These are phyloP conservation scores for Metschnikowia cerradonensis DNA, from an alignment of 805 yeast species.

Conservation along the genomic window DNA sequence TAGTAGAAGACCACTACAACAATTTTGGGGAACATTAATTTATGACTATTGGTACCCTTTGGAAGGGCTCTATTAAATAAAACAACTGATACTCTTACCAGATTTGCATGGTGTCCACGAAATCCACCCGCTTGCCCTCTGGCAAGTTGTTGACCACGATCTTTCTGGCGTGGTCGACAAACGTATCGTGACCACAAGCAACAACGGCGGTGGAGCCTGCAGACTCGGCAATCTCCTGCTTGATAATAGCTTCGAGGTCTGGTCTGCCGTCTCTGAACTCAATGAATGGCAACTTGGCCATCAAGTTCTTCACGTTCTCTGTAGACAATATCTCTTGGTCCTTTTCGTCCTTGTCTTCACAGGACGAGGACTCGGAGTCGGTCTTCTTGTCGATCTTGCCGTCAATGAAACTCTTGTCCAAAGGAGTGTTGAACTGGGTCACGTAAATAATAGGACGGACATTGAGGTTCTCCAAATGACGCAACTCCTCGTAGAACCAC, in stretches of 20 bases:
- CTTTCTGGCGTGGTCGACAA: slow-evolving; percentile 55
- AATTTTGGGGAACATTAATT: neutral
- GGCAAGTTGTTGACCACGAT: slow-evolving; percentile 42
- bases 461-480: slow-evolving; percentile 27
- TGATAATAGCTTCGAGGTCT: slow-evolving; percentile 29
- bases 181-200: slow-evolving; percentile 58
- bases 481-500: slow-evolving; percentile 38
- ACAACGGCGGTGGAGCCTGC: slow-evolving; percentile 45
- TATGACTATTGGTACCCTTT: neutral
- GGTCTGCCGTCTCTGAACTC: slow-evolving; percentile 47
- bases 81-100: slow-evolving; percentile 40
- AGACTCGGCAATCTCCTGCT: slow-evolving; percentile 32
- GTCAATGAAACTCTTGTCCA: slow-evolving; percentile 15
- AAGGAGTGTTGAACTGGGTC: slow-evolving; percentile 15
- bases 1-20: neutral
- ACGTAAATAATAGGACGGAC: slow-evolving; percentile 38
- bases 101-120: slow-evolving; percentile 68
- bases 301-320: slow-evolving; percentile 14
- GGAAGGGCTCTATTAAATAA: neutral
- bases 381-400: slow-evolving; percentile 5
- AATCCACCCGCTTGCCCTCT: slow-evolving; percentile 51
- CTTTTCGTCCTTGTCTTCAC: slow-evolving; percentile 9
- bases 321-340: neutral
- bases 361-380: slow-evolving; percentile 3
- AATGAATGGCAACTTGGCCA: slow-evolving; percentile 28